phyloP scores from a whole-genome alignment of 805 yeast species.

The Komagataella populi region DNA sequence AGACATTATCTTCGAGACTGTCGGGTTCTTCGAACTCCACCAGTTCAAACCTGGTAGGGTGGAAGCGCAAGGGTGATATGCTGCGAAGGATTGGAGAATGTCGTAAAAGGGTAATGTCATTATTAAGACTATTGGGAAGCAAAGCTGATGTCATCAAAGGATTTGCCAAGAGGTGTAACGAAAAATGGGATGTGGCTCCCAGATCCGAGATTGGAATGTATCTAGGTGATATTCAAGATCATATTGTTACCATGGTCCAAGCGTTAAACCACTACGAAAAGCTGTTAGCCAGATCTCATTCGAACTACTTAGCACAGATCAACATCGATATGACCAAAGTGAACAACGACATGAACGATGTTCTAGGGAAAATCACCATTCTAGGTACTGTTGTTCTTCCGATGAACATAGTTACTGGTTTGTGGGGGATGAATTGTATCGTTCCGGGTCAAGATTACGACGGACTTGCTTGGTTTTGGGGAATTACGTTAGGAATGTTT shows the following conservation, averaged over 20 bases:
- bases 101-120: constrained; percentile 86
- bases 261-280: constrained; percentile 91
- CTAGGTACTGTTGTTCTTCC: constrained; percentile 93
- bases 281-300: constrained; percentile 85
- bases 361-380: constrained; percentile 82
- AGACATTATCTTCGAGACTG: constrained; percentile 9
- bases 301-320: constrained; percentile 91
- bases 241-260: constrained; percentile 94
- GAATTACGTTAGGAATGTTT: constrained; percentile 32
- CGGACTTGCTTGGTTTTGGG: constrained; percentile 55
- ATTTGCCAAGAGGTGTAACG: constrained; percentile 81
- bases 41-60: constrained; percentile 37
- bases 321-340: constrained; percentile 97
- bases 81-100: constrained; percentile 90
- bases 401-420: constrained; percentile 86
- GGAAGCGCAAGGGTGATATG: constrained; percentile 94
- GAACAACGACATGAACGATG: constrained; percentile 94
- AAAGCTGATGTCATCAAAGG: constrained; percentile 98
- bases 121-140: constrained; percentile 70
- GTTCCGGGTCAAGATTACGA: constrained; percentile 82
- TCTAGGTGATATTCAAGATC: constrained; percentile 95
- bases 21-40: constrained; percentile 19
- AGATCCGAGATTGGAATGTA: constrained; percentile 86
- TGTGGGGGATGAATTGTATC: constrained; percentile 97
- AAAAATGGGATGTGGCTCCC: constrained; percentile 70